Evolutionary conservation across 306 rosid species (phyloP).

Genomic region (Benincasa hispida): DNA sequence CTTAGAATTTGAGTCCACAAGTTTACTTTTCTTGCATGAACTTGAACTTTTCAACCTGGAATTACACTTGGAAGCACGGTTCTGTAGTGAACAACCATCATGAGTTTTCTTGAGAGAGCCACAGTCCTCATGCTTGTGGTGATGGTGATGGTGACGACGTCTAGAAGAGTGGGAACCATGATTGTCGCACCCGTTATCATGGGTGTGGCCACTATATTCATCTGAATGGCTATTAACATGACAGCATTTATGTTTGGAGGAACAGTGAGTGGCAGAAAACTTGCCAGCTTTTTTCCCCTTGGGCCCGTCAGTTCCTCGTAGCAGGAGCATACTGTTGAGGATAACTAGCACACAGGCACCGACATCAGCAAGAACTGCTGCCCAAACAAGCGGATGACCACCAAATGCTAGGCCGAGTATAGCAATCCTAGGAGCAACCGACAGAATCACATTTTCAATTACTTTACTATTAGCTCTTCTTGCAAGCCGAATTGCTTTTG

Average conservation of each 20-base stretch:
- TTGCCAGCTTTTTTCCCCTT: constrained; percentile 26
- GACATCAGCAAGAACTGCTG: constrained; percentile 97
- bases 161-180: background rate
- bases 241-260: constrained; percentile 31
- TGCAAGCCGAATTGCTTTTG: constrained; percentile 67
- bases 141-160: background rate
- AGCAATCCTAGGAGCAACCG: constrained; percentile 43
- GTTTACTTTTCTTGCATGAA: constrained; percentile 15
- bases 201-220: constrained; percentile 4
- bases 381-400: constrained; percentile 95
- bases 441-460: constrained; percentile 44
- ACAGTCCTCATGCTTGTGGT: constrained; percentile 22
- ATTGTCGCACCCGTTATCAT: background rate
- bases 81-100: constrained; percentile 19
- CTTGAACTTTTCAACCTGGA: constrained; percentile 19
- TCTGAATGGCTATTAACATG: constrained; percentile 13
- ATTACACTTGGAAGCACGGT: constrained; percentile 27
- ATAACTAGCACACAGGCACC: constrained; percentile 84
- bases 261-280: constrained; percentile 19
- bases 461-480: constrained; percentile 50
- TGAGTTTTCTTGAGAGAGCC: constrained; percentile 24
- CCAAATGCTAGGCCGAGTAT: constrained; percentile 62
- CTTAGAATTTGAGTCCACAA: constrained; percentile 5
- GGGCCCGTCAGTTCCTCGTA: constrained; percentile 28
- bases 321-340: constrained; percentile 80